Base-by-base conservation (phyloP, 306 rosid genomes). In the Corylus americana region DNA sequence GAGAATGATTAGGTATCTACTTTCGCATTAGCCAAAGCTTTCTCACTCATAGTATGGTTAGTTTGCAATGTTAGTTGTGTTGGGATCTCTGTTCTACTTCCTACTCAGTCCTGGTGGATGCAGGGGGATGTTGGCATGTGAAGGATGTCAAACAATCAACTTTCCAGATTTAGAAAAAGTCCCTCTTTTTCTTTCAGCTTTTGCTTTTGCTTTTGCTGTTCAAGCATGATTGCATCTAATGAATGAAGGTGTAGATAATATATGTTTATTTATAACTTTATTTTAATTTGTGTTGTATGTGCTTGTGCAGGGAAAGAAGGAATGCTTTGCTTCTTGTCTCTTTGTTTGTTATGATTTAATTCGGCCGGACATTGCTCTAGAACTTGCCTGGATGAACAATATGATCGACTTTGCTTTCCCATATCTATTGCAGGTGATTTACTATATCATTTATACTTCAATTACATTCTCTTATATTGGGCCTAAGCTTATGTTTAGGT, bases 361-460 rank as follows among this genome's bases (percentile, higher is more conserved):
- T 66, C 91, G 98, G 76, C 87, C 91, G 1, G 99, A 96, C 37
- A 74, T 93, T 75, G 97, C 88, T 55, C 93, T 96, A 66, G 99
- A 96, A 76, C 97, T 93, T 78, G 98, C 99, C 37, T 96, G 99
- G 99, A 80, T 89, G 89, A 89, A 96, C 88, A 96, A 93, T 68
- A 96, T 96, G 91, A 86, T 91, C 31, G 99, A 93, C 84, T 96
- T 96, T 80, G 94, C 98, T 70, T 91, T 96, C 78, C 99, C 99
- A 27, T 96, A 93, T 77, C 87, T 96, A 74, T 83, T 96, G 69
- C 97, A 93, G 98, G 99, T 96, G 71, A 74, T 71, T 70, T 27
- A 45, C 64, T 31, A 73, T 44, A 73, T 54, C 39, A 51, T n/a
- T 71, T 11, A 20, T 53, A 35, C 73, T 69, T 73, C 50, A 49